Evolutionary conservation across 129 eudicot genomes (phyloP), one percentile per base, ranked within the genome.

Genomic region (Ambrosia artemisiifolia): DNA sequence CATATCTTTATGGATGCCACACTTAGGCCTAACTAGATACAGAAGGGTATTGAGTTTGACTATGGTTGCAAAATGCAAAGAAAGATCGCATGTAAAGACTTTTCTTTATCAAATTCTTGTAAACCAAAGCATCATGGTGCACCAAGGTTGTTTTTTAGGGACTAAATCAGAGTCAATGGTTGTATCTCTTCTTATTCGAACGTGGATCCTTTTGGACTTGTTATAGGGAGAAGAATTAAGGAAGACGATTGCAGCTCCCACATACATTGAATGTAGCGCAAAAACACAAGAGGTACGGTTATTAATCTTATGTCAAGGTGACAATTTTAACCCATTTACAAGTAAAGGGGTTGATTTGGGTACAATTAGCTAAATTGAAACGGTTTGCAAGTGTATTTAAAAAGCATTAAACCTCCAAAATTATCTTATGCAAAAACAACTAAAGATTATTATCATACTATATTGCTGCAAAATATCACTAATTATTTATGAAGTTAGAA

Each of bases 261-360:
- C 82, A 2, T 83, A 83, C 80, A 83, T 83, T 14, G 88, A 83
- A 50, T 83, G 88, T 59, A 83, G 88, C 76, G 83, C 88, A 62
- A 83, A 83, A 61, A 83, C 88, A 19, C 88, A 83, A 82, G 84
- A 83, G 88, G 88, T 80, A 42, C 36, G 1, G 17, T 9, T 40
- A 42, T 9, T 40, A 42, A 71, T 50, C 40, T 70, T 16, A 6
- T 65, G 65, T 56, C 4, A 12, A 24, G 35, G 36, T 43, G 51
- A 18, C n/a, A 56, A 56, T 61, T 6, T 6, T 14, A 35, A 63
- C 12, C 12, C 61, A 34, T 7, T 14, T 62, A 50, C 0, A 10
- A 11, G 49, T 64, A 16, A 16, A 62, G 33, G 67, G 46, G 67
- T 62, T 62, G 67, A 62, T 34, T 35, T 35, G 6, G 67, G 46